Conservation (phyloP, 2,329 filamentous ascomycete species). For the Verticillium klebahnii region DNA sequence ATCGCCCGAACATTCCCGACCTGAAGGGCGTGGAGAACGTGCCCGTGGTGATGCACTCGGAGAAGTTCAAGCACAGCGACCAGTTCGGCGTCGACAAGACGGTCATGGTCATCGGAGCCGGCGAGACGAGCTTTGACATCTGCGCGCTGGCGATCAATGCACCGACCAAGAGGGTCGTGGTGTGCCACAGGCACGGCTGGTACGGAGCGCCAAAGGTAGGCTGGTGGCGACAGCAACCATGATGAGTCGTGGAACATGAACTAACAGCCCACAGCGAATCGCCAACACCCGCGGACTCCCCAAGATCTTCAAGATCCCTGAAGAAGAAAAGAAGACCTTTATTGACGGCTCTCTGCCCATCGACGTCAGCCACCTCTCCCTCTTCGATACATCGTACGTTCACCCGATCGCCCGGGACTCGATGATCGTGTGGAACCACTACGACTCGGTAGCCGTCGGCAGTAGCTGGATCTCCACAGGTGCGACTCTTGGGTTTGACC, state of each 20-base stretch:
- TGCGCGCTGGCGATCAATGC: slow-evolving; percentile 39
- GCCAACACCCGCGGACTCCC: slow-evolving; percentile 1
- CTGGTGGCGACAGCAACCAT: not conserved
- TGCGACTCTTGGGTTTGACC: slow-evolving; percentile 39
- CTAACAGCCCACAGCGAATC: not conserved
- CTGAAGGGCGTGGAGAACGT: slow-evolving; percentile 33
- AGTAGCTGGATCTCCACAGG: slow-evolving; percentile 19
- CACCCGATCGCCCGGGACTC: slow-evolving; percentile 30
- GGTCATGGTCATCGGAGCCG: slow-evolving; percentile 37
- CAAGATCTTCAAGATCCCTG: slow-evolving; percentile 1
- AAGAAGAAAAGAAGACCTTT: slow-evolving; percentile 1
- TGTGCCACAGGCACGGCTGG: slow-evolving; percentile 42
- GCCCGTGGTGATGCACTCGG: slow-evolving; percentile 35
- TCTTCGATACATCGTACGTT: slow-evolving; percentile 39
- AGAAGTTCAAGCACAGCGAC: slow-evolving; percentile 32
- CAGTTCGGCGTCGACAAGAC: slow-evolving; percentile 35
- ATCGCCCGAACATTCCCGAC: slow-evolving; percentile 31
- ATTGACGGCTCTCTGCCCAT: slow-evolving; percentile 9
- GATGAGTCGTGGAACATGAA: not conserved
- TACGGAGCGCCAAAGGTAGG: slow-evolving; percentile 38
- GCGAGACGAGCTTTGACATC: slow-evolving; percentile 42
- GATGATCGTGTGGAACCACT: slow-evolving; percentile 31
- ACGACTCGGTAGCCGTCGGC: slow-evolving; percentile 39
- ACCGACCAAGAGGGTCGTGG: slow-evolving; percentile 32
- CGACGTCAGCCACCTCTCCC: slow-evolving; percentile 30